phyloP scores from a whole-genome alignment of 139 green algal genomes.

The Tetratostichococcus sp. region DNA sequence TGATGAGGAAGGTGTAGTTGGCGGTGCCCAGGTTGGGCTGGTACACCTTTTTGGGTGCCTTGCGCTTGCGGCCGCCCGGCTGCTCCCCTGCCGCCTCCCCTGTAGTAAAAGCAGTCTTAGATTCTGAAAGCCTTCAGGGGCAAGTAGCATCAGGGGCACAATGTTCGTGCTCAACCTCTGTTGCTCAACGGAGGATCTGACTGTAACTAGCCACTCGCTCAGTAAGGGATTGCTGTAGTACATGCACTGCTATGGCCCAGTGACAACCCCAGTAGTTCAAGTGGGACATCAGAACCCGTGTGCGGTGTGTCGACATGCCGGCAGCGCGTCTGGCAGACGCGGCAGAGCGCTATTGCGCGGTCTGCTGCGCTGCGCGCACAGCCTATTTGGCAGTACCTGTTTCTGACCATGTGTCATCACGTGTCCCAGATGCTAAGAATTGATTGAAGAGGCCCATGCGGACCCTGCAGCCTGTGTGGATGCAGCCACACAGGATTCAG shows the following conservation, averaged over 20 bases:
- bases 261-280: too few relatives aligned
- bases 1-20: conserved; percentile 70
- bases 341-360: too few relatives aligned
- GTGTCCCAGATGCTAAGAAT: background rate
- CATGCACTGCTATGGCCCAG: too few relatives aligned
- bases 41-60: conserved; percentile 37
- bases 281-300: background rate
- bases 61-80: background rate
- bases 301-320: background rate
- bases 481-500: too few relatives aligned
- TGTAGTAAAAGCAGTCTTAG: background rate
- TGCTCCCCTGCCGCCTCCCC: background rate
- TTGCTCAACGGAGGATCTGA: too few relatives aligned
- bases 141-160: too few relatives aligned
- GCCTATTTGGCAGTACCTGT: background rate
- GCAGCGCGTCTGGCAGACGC: too few relatives aligned
- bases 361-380: background rate
- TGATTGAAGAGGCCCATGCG: too few relatives aligned
- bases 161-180: background rate
- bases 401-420: background rate
- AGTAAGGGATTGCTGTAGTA: background rate
- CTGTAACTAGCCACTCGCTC: too few relatives aligned
- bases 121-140: too few relatives aligned
- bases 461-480: too few relatives aligned
- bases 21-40: conserved; percentile 48